These are phyloP conservation scores for Noccaea bulbosa DNA, from an alignment of 345 rosid genomes.

Conservation along the genomic window DNA sequence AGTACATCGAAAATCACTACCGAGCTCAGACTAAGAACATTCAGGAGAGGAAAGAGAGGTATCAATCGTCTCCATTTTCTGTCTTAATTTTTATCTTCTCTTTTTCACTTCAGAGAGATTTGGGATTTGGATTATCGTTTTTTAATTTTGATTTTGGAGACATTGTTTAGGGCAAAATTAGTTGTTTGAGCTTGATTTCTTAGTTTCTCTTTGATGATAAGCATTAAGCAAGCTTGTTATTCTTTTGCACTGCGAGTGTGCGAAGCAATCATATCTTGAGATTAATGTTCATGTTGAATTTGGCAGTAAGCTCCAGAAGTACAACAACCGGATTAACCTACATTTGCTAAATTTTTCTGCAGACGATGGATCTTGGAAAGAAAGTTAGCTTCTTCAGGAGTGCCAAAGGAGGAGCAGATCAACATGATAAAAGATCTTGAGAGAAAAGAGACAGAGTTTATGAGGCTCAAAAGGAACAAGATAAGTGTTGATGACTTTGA, in stretches of 20 bases:
- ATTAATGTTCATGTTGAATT: too few relatives aligned
- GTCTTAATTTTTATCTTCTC: background rate
- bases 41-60: conserved; percentile 94
- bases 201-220: conserved; percentile 24
- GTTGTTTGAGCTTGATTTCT: conserved; percentile 35
- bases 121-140: conserved; percentile 36
- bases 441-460: conserved; percentile 92
- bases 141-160: conserved; percentile 19
- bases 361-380: conserved; percentile 97
- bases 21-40: conserved; percentile 89
- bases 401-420: conserved; percentile 86
- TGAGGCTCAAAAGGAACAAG: conserved; percentile 93
- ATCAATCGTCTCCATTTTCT: background rate
- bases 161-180: conserved; percentile 34
- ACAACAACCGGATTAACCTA: background rate
- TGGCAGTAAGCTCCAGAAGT: too few relatives aligned
- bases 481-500: conserved; percentile 93
- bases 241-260: conserved; percentile 14
- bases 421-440: conserved; percentile 89
- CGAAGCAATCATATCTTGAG: background rate
- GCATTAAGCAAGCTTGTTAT: background rate
- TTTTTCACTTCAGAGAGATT: conserved; percentile 20
- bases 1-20: conserved; percentile 97
- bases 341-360: conserved; percentile 44
- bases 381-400: conserved; percentile 84